Percentiles rank a stretch among this genome's conserved stretches.
phyloP scores from a whole-genome alignment of 2,329 filamentous ascomycete species.

The Periconia digitata region DNA sequence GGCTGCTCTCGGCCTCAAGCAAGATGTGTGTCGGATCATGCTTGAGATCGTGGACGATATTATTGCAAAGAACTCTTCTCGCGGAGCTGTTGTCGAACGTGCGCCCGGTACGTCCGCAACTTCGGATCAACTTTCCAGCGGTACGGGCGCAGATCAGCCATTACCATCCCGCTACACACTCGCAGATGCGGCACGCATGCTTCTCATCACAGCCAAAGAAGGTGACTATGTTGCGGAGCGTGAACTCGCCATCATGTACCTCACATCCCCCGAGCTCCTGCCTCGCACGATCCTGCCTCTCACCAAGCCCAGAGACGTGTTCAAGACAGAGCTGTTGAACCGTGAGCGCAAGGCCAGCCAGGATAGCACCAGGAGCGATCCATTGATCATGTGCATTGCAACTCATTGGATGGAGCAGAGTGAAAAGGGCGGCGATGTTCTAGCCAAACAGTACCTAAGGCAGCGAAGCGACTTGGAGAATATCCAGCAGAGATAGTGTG shows the following conservation, averaged over 20 bases:
- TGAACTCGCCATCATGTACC: slow-evolving; percentile 89
- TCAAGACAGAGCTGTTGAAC: slow-evolving; percentile 84
- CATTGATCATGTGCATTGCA: slow-evolving; percentile 87
- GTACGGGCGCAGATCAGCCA: slow-evolving; percentile 4
- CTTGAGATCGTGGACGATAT: slow-evolving; percentile 73
- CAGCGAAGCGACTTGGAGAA: slow-evolving; percentile 67
- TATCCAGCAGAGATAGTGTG: slow-evolving; percentile 48
- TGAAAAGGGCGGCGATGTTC: slow-evolving; percentile 79
- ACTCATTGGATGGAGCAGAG: slow-evolving; percentile 97
- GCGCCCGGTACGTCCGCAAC: slow-evolving; percentile 19
- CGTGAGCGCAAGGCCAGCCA: slow-evolving; percentile 55
- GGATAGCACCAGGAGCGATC: slow-evolving; percentile 70
- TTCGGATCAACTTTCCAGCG: slow-evolving; percentile 13
- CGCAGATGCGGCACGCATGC: slow-evolving; percentile 83
- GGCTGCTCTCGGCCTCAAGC: slow-evolving; percentile 84
- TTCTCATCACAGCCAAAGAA: slow-evolving; percentile 91
- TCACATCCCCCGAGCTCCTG: slow-evolving; percentile 86
- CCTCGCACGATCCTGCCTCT: slow-evolving; percentile 78
- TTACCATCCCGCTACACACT: slow-evolving; percentile 64
- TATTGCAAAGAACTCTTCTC: slow-evolving; percentile 68
- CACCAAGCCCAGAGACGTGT: slow-evolving; percentile 82
- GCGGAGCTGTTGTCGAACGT: slow-evolving; percentile 44
- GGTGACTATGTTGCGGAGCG: slow-evolving; percentile 86
- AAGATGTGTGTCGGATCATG: slow-evolving; percentile 83
- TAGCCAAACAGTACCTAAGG: slow-evolving; percentile 79